These are phyloP conservation scores for Acarospora socialis DNA, from an alignment of 2,329 filamentous ascomycete species.

Conservation along the genomic window DNA sequence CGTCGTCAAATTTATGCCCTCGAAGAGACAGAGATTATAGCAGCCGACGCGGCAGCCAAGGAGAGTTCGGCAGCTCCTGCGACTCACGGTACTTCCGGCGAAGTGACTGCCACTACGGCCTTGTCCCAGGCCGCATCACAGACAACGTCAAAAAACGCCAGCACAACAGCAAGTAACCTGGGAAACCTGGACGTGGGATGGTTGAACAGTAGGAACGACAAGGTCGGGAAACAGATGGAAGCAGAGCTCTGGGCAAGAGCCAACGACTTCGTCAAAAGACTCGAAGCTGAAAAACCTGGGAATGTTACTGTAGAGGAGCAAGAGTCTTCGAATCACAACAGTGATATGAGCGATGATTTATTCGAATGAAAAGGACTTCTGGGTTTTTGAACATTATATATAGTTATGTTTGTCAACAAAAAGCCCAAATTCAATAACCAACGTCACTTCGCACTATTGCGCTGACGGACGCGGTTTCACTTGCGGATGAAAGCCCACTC, in stretches of 20 bases:
- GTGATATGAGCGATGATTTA: no score
- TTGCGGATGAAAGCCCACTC: no score
- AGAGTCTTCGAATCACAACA: no score
- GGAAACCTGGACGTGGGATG: conserved; percentile 62
- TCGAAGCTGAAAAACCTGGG: no score
- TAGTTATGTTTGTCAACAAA: no score
- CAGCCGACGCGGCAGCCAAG: conserved; percentile 26
- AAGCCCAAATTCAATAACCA: no score
- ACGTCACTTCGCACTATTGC: no score
- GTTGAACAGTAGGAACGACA: conserved; percentile 73
- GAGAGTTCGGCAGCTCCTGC: conserved; percentile 19
- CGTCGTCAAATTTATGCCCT: conserved; percentile 64
- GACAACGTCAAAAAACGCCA: conserved; percentile 11
- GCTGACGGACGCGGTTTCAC: no score
- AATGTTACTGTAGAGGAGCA: no score
- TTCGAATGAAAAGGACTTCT: no score
- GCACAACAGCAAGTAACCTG: conserved; percentile 9
- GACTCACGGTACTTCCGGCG: conserved; percentile 15
- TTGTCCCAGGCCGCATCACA: conserved; percentile 34
- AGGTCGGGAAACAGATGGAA: conserved; percentile 71
- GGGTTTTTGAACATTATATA: no score
- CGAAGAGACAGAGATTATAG: conserved; percentile 66
- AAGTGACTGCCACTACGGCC: conserved; percentile 17
- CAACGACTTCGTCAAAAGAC: conserved; percentile 37
- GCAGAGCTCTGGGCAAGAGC: conserved; percentile 59